phyloP scores from a whole-genome alignment of 2,329 filamentous ascomycete species.

The Aspergillus japonicus region DNA sequence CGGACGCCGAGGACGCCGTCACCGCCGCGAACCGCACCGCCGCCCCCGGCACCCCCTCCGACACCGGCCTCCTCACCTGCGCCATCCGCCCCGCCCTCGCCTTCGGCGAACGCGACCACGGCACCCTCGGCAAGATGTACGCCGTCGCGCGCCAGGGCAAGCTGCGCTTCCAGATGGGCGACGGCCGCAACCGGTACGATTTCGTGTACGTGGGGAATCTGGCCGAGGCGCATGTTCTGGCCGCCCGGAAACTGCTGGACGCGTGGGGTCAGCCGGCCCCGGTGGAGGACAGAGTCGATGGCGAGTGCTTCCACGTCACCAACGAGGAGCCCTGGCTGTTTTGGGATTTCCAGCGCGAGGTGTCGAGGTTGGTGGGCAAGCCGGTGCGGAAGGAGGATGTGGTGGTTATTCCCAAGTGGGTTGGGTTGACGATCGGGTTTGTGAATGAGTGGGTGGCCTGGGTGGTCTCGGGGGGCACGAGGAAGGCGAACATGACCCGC shows the following conservation, averaged over 20 bases:
- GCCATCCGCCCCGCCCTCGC: neutral
- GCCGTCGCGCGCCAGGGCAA: slow-evolving; percentile 3
- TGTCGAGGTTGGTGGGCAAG: neutral
- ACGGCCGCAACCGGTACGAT: slow-evolving; percentile 6
- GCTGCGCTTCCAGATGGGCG: slow-evolving; percentile 7
- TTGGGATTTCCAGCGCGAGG: slow-evolving; percentile 9
- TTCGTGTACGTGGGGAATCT: slow-evolving; percentile 8
- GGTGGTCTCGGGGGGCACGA: neutral
- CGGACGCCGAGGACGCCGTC: slow-evolving; percentile 7
- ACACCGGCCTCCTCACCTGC: slow-evolving; percentile 2
- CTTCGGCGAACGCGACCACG: slow-evolving; percentile 7
- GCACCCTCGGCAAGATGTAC: slow-evolving; percentile 7
- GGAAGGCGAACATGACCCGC: slow-evolving; percentile 4
- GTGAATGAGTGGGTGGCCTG: slow-evolving; percentile 8
- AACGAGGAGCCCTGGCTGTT: slow-evolving; percentile 10
- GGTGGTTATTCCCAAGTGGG: slow-evolving; percentile 8
- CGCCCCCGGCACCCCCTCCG: neutral
- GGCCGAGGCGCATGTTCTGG: slow-evolving; percentile 7
- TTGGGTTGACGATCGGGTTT: slow-evolving; percentile 2
- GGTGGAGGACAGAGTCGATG: neutral
- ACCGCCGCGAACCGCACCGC: slow-evolving; percentile 5
- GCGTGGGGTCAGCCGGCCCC: neutral
- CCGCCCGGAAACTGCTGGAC: neutral
- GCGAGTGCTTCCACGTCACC: slow-evolving; percentile 5
- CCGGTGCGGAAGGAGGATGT: slow-evolving; percentile 1